A percentile compares a stretch with the other conserved stretches of the same genome.
phyloP scores from a whole-genome alignment of 306 rosid species.

The Rubus parviflorus region DNA sequence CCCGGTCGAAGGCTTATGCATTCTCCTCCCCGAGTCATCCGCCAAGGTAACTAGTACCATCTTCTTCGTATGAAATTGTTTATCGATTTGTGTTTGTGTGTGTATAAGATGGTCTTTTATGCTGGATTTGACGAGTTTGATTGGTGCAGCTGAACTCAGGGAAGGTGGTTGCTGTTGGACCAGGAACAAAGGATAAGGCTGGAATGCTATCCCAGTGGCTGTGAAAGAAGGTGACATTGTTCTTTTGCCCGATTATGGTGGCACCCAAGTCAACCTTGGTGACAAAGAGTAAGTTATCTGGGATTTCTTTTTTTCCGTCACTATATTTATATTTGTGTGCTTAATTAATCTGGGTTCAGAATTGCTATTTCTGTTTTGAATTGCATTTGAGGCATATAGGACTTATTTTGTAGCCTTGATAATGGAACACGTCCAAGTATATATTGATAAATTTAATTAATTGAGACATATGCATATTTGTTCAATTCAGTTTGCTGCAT shows the following conservation, averaged over 20 bases:
- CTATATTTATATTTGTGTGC: neutral
- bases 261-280: constrained; percentile 77
- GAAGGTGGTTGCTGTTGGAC: constrained; percentile 81
- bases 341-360: neutral
- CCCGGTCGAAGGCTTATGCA: too few relatives aligned
- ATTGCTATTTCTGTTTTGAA: too few relatives aligned
- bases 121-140: neutral
- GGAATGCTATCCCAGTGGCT: constrained; percentile 69
- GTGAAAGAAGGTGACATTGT: constrained; percentile 84
- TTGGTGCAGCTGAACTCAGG: constrained; percentile 72
- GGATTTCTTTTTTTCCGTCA: neutral
- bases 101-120: neutral
- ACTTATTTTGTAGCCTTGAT: too few relatives aligned
- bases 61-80: neutral
- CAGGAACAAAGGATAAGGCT: constrained; percentile 62
- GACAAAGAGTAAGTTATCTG: constrained; percentile 72
- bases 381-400: too few relatives aligned
- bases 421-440: too few relatives aligned
- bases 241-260: constrained; percentile 89
- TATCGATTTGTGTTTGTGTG: neutral
- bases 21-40: constrained; percentile 79
- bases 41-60: constrained; percentile 50
- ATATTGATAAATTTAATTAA: too few relatives aligned
- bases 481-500: too few relatives aligned
- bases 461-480: too few relatives aligned